These are phyloP conservation scores for Colletotrichum salicis DNA, from an alignment of 2,329 filamentous ascomycete species.

Conservation along the genomic window DNA sequence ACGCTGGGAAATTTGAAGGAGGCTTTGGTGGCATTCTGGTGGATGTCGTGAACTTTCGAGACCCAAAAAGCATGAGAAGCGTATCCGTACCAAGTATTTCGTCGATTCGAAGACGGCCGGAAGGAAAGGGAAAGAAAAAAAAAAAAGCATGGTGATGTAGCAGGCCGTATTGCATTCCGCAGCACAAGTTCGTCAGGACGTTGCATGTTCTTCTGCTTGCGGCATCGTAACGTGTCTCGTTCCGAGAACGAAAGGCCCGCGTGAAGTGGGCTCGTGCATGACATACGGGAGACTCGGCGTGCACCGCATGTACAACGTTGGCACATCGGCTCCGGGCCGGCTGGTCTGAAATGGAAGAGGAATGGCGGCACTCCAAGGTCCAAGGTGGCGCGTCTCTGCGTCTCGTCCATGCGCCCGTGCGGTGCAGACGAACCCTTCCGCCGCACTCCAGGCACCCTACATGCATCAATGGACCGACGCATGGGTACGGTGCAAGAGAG, in stretches of 20 bases:
- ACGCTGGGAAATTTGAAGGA: not conserved
- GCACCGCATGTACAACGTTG: slow-evolving; percentile 27
- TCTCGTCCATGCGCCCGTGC: slow-evolving; percentile 16
- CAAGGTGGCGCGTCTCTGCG: slow-evolving; percentile 2
- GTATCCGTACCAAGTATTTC: not conserved
- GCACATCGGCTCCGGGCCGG: slow-evolving; percentile 21
- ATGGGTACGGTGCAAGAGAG: not conserved
- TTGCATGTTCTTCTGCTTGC: not conserved
- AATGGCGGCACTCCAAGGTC: slow-evolving; percentile 5
- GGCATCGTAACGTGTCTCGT: slow-evolving; percentile 3
- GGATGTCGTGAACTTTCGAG: not conserved
- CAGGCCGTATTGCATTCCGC: not conserved
- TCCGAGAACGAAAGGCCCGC: slow-evolving; percentile 13
- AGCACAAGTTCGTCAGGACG: not conserved
- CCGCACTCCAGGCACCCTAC: not conserved
- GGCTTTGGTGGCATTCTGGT: not conserved
- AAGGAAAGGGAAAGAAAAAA: not conserved
- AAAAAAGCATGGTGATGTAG: not conserved
- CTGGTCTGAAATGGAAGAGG: slow-evolving; percentile 1
- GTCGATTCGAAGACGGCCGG: not conserved
- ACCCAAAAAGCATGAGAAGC: not conserved
- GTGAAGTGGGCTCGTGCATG: slow-evolving; percentile 3
- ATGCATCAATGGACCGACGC: not conserved
- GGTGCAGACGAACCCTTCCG: slow-evolving; percentile 11
- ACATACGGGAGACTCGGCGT: slow-evolving; percentile 21